Evolutionary conservation across 257 asterid genomes (phyloP), one percentile per base, ranked within the genome.

Genomic region (Forsythia suspensa): DNA sequence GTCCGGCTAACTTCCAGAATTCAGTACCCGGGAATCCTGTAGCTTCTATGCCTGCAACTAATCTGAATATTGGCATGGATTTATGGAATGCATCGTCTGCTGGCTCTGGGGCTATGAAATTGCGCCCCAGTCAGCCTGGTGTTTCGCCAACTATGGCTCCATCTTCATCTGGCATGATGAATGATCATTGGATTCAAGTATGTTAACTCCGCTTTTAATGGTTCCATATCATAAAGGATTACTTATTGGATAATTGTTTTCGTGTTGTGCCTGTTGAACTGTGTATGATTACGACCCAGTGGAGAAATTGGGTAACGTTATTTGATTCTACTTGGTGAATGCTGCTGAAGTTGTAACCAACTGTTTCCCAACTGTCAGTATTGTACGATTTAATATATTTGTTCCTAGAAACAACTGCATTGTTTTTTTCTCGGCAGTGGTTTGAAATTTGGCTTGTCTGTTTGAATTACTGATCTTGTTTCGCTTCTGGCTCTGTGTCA

Each of bases 141-240:
- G 86, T 82, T 39, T 80, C 95, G 66, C 86, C 83, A 46, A 75
- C 88, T 70, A 86, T 82, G 21, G 91, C 84, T 57, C 89, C 90
- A 73, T 83, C 84, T 63, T 87, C 90, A 65, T 83, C 91, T 71
- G 94, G 94, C 82, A 84, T 88, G 89, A 80, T 89, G 86, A 80
- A 85, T 57, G 97, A 92, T 65, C 98, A 92, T n/a, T 91, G 98
- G 99, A 71, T 90, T 79, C 98, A 89, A 80, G 99, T 93, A 85
- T 65, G 80, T 29, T 77, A 63, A 61, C 7, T 8, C 42, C 39
- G 46, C 38, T 69, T 76, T 72, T 51, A 55, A 43, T 37, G 63
- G 66, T 69, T 82, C 42, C 71, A 42, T 74, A 13, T 70, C 71
- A 24, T 75, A 9, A 36, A 66, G 75, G 29, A 29, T 57, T 59